These are phyloP conservation scores for Panellus pusillus DNA, from an alignment of 768 basidiomycete genomes.

Conservation along the genomic window DNA sequence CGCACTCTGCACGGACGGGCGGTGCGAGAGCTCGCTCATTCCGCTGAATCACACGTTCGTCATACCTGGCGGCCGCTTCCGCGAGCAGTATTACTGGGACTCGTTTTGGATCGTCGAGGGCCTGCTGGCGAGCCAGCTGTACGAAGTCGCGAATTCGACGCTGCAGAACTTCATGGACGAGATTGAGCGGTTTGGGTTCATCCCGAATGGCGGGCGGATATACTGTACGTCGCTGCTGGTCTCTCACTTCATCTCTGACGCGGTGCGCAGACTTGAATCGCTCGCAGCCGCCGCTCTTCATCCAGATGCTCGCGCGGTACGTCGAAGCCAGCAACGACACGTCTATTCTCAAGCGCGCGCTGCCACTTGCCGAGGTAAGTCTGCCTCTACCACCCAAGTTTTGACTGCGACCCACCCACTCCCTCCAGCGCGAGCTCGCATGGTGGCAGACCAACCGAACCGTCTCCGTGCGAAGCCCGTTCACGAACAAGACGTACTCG, in stretches of 20 bases:
- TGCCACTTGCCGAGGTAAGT: slow-evolving; percentile 91
- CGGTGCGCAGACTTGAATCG: slow-evolving; percentile 66
- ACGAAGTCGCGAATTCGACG: slow-evolving; percentile 71
- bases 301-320: slow-evolving; percentile 92
- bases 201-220: slow-evolving; percentile 92
- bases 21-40: slow-evolving; percentile 83
- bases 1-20: slow-evolving; percentile 54
- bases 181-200: slow-evolving; percentile 79
- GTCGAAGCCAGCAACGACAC: slow-evolving; percentile 70
- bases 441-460: slow-evolving; percentile 86
- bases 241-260: neutral
- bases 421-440: slow-evolving; percentile 74
- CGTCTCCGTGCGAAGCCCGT: slow-evolving; percentile 65
- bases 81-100: slow-evolving; percentile 75
- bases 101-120: slow-evolving; percentile 90
- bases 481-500: slow-evolving; percentile 61
- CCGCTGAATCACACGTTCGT: slow-evolving; percentile 92
- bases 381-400: no score
- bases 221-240: slow-evolving; percentile 56
- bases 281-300: slow-evolving; percentile 91
- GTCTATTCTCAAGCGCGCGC: slow-evolving; percentile 70
- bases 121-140: slow-evolving; percentile 77
- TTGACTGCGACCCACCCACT: no score
- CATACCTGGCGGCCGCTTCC: slow-evolving; percentile 83
- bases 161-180: slow-evolving; percentile 97